Evolutionary conservation across 495 filamentous ascomycete genomes (phyloP), one percentile per base, ranked within the genome.

Genomic region (Niebla homalea): DNA sequence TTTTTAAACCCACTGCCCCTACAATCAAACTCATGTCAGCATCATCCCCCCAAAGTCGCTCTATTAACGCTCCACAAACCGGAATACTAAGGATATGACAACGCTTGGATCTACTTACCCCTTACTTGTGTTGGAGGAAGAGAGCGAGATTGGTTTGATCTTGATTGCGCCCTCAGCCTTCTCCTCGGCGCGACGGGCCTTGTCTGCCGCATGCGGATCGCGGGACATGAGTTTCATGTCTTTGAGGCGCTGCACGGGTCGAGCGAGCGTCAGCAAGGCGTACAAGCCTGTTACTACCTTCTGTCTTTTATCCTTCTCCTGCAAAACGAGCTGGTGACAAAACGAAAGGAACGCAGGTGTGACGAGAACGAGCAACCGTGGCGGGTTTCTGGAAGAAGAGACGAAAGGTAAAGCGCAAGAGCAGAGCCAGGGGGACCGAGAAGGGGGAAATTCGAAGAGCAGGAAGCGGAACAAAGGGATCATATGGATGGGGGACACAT

Each of bases 111-210:
- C n/a, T n/a, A n/a, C n/a, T n/a, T n/a, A n/a, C n/a, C n/a, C n/a
- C n/a, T n/a, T n/a, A n/a, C n/a, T n/a, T n/a, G n/a, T n/a, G n/a
- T n/a, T n/a, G n/a, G n/a, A n/a, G n/a, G n/a, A n/a, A n/a, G n/a
- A n/a, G n/a, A 53, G 38, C 14, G 57, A 56, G 14, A 57, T 39
- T 1, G 57, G 57, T 35, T 60, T 54, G 1, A 57, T 60, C n/a
- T 42, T 48, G n/a, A 60, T 51, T 12, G 67, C 72, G 16, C 70
- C 74, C 47, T 85, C 80, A 25, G 80, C 78, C 57, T 82, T 83
- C 46, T 77, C 76, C 64, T 88, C 84, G 25, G 83, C 80, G 57
- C 78, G 77, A 23, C 82, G 71, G 8, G 83, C 83, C 56, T 82
- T 80, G 42, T 71, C 68, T 8, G 72, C 67, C 2, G 76, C 71